These are phyloP conservation scores for Acanthamoeba culbertsoni DNA, from an alignment of 208 protist genomes.

Conservation along the genomic window DNA sequence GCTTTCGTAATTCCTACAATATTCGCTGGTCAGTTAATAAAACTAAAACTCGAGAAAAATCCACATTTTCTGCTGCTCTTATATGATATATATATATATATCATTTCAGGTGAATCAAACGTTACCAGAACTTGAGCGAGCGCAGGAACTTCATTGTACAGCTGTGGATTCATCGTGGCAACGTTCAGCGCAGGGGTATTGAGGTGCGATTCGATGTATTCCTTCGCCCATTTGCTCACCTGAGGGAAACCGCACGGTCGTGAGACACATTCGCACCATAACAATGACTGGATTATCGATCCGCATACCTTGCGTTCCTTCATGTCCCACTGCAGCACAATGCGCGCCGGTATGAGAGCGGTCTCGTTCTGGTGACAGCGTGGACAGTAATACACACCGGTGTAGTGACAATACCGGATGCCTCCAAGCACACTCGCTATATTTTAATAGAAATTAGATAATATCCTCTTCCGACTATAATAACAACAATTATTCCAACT, in stretches of 20 bases:
- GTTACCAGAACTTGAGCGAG: not conserved
- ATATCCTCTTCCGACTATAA: not conserved
- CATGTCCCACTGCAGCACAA: not conserved
- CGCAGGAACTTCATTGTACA: not conserved
- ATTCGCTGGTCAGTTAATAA: no score
- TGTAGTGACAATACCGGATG: not conserved
- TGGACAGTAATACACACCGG: not conserved
- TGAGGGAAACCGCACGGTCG: not conserved
- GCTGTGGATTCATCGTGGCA: not conserved
- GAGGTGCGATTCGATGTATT: not conserved
- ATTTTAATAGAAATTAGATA: not conserved
- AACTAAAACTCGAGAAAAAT: no score
- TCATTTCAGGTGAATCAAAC: not conserved
- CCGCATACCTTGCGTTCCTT: not conserved
- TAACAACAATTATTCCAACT: no score
- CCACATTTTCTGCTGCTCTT: no score
- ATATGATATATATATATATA: no score
- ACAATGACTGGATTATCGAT: not conserved
- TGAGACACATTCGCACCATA: not conserved
- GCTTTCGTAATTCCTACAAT: not conserved
- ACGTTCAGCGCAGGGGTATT: not conserved
- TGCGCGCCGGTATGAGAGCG: not conserved
- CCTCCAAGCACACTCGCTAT: not conserved
- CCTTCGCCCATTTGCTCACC: not conserved
- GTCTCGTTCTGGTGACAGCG: not conserved